Base-by-base conservation (phyloP, 495 filamentous ascomycete species). In the Penicillium bialowiezense region DNA sequence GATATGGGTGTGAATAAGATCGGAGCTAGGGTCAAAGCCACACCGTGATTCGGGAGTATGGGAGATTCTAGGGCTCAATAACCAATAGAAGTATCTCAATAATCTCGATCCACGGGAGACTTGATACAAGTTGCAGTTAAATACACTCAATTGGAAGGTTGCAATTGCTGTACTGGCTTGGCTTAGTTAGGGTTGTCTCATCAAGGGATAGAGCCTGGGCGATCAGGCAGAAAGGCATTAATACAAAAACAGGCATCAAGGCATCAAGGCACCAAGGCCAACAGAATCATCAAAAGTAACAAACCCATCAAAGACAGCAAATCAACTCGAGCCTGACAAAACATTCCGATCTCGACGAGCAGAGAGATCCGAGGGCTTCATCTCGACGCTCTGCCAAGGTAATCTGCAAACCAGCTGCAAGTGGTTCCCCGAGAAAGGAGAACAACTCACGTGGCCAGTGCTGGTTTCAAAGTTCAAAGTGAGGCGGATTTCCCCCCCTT, bases 1-100 rank as follows among this genome's bases (percentile, higher is more conserved):
- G 20, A 59, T 54, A 51, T 10, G 40, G 58, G 48, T 41, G 6
- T 62, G 39, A 55, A 64, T 64, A 64, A 50, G 39, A 32, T 32
- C 12, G 10, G 24, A n/a, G n/a, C n/a, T 26, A 8, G 23, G 3
- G 23, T 26, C 23, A 26, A 26, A 26, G 23, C n/a, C n/a, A n/a
- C n/a, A n/a, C n/a, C n/a, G n/a, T 4, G 23, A 8, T 26, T 26
- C 23, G 23, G 23, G 8, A 26, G 23, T 8, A 4, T 8, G 23
- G 23, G 23, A 26, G 8, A 26, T 26, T 26, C n/a, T 4, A 26
- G 23, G 23, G 23, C 23, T 26, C 23, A 26, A 26, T 26, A 26
- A 26, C 23, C 23, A 26, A 26, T 26, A 26, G 8, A 3, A 26
- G n/a, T n/a, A n/a, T n/a, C 23, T 26, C 23, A n/a, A n/a, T n/a